Percentiles rank a stretch among this genome's conserved stretches.
These are phyloP conservation scores for Ustilago bromivora DNA, from an alignment of 1,284 basidiomycete species.

Conservation along the genomic window DNA sequence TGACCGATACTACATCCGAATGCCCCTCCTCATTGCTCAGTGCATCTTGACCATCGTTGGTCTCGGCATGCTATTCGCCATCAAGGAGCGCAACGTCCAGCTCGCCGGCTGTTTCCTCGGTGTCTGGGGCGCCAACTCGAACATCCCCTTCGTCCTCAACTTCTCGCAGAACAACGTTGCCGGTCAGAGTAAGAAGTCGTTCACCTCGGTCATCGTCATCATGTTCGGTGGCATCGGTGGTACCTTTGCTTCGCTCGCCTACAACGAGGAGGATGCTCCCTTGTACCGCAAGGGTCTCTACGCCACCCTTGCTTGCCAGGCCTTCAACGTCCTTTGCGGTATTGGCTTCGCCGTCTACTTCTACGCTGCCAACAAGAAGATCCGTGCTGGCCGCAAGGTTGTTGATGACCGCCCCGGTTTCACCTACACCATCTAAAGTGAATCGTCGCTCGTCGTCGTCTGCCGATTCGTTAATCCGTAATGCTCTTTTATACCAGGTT, in stretches of 20 bases:
- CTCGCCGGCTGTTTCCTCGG: constrained; percentile 70
- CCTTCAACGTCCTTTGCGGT: constrained; percentile 53
- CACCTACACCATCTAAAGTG: constrained; percentile 55
- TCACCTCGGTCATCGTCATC: constrained; percentile 70
- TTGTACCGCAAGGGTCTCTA: constrained; percentile 60
- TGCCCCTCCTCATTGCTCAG: constrained; percentile 68
- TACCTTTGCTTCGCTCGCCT: constrained; percentile 70
- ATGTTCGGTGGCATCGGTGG: constrained; percentile 71
- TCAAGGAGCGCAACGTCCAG: constrained; percentile 42
- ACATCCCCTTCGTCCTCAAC: constrained; percentile 61
- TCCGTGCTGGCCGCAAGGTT: constrained; percentile 50
- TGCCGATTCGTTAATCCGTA: neutral
- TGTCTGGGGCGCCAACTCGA: constrained; percentile 68
- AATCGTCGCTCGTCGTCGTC: neutral
- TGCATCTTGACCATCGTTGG: constrained; percentile 69
- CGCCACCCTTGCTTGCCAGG: constrained; percentile 53
- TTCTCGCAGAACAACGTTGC: constrained; percentile 70
- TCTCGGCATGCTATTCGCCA: constrained; percentile 67
- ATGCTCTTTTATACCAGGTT: constrained; percentile 14
- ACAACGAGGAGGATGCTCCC: constrained; percentile 64
- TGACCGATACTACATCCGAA: constrained; percentile 69
- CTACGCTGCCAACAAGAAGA: constrained; percentile 54
- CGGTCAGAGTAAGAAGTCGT: constrained; percentile 70
- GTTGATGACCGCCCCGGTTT: constrained; percentile 55
- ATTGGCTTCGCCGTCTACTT: constrained; percentile 54